Percentiles rank a stretch among this genome's conserved stretches.
Evolutionary conservation across 2,329 filamentous ascomycete species (phyloP).

Genomic region (Neopestalotiopsis sp.): DNA sequence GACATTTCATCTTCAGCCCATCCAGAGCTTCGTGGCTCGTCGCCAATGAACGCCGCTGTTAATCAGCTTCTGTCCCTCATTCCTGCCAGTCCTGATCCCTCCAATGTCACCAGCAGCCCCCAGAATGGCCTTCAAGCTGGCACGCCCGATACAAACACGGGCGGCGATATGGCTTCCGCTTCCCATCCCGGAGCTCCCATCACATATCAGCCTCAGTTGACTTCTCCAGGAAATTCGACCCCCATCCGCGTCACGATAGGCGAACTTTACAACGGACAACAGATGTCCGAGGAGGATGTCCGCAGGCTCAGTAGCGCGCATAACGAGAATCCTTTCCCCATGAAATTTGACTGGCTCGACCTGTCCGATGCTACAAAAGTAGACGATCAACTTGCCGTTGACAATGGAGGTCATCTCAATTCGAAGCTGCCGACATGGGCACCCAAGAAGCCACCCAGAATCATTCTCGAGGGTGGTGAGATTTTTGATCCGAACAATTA

Average conservation of each 20-base stretch:
- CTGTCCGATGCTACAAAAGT: neutral
- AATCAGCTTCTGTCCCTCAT: no score
- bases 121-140: no score
- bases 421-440: neutral
- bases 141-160: neutral
- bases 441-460: neutral
- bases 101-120: no score
- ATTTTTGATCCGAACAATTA: slow-evolving; percentile 8
- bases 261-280: neutral
- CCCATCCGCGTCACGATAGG: neutral
- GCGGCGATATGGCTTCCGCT: neutral
- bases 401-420: neutral
- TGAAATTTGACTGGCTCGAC: neutral
- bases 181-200: neutral
- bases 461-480: neutral
- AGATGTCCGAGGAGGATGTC: neutral
- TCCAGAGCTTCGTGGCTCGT: no score
- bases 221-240: neutral
- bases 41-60: no score
- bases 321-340: neutral
- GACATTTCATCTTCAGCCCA: no score
- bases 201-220: neutral
- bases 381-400: neutral
- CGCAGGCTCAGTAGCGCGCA: neutral
- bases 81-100: no score